Percentiles rank a stretch among this genome's conserved stretches.
These are phyloP conservation scores for Plasmodium cynomolgi DNA, from an alignment of 169 alveolate genomes.

Conservation along the genomic window DNA sequence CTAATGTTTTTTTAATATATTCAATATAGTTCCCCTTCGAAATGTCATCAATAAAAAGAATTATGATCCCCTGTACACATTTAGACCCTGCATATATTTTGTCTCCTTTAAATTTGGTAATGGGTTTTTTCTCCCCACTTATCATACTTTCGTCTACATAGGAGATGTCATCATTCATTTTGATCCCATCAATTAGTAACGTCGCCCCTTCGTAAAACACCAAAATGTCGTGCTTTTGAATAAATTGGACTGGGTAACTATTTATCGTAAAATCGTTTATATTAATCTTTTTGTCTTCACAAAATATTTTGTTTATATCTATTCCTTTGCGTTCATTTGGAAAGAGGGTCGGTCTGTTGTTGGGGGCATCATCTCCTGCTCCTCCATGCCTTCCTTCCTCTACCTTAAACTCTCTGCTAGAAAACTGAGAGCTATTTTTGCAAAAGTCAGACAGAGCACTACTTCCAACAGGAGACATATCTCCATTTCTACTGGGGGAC, in stretches of 20 bases:
- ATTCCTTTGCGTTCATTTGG: not conserved
- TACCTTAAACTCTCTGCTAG: not conserved
- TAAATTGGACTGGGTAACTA: constrained; percentile 66
- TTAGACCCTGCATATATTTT: constrained; percentile 75
- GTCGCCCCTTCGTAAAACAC: constrained; percentile 65
- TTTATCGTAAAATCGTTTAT: constrained; percentile 48
- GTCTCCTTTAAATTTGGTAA: constrained; percentile 66
- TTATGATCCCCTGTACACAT: constrained; percentile 44
- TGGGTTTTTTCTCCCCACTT: constrained; percentile 61
- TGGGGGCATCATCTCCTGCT: not conserved
- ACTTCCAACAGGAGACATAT: not conserved
- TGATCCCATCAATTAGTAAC: constrained; percentile 63
- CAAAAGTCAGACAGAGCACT: not conserved
- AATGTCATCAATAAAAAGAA: constrained; percentile 33
- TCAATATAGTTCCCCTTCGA: constrained; percentile 68
- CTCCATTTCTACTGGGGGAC: not conserved
- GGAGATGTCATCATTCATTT: constrained; percentile 50
- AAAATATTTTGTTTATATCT: constrained; percentile 13
- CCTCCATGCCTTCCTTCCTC: not conserved
- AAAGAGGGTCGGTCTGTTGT: not conserved
- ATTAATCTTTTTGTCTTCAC: constrained; percentile 36
- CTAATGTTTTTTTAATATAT: constrained; percentile 60
- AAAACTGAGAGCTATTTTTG: not conserved
- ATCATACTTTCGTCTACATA: constrained; percentile 70
- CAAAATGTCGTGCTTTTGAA: constrained; percentile 52